These are phyloP conservation scores for Suillus discolor DNA, from an alignment of 768 basidiomycete species.

Conservation along the genomic window DNA sequence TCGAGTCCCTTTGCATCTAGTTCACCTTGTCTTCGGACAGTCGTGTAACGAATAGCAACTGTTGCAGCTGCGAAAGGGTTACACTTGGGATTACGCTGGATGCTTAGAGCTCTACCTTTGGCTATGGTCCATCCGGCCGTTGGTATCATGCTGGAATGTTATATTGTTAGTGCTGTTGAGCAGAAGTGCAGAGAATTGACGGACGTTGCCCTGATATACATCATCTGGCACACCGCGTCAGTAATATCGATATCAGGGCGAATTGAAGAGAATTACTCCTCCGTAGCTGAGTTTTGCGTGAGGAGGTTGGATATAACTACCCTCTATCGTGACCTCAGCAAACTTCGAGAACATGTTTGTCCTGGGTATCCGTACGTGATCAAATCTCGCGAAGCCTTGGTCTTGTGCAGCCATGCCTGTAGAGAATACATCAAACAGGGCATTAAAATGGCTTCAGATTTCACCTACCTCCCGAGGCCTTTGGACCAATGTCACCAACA, in stretches of 20 bases:
- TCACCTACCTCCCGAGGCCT: conserved; percentile 34
- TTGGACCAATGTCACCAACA: conserved; percentile 66
- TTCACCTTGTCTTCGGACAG: conserved; percentile 71
- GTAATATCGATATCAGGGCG: not conserved
- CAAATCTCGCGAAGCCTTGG: conserved; percentile 70
- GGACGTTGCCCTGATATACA: conserved; percentile 70
- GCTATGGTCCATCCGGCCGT: conserved; percentile 64
- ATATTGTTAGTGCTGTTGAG: not conserved
- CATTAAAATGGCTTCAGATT: not conserved
- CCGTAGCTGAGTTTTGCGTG: conserved; percentile 78
- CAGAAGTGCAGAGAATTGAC: not conserved
- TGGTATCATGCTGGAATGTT: conserved; percentile 57
- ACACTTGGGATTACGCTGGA: not conserved
- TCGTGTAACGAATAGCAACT: conserved; percentile 71
- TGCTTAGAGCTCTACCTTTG: conserved; percentile 46
- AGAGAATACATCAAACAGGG: not conserved
- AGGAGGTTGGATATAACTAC: conserved; percentile 63
- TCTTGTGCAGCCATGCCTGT: conserved; percentile 57
- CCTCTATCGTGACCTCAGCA: conserved; percentile 66
- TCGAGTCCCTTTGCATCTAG: conserved; percentile 55
- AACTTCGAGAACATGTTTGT: conserved; percentile 77
- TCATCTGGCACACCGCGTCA: conserved; percentile 49
- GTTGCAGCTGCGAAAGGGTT: conserved; percentile 45
- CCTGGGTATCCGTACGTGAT: conserved; percentile 66
- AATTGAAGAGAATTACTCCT: conserved; percentile 49